Conservation (phyloP, 2,329 filamentous ascomycete genomes). For the Sclerotiophoma versabilis region DNA sequence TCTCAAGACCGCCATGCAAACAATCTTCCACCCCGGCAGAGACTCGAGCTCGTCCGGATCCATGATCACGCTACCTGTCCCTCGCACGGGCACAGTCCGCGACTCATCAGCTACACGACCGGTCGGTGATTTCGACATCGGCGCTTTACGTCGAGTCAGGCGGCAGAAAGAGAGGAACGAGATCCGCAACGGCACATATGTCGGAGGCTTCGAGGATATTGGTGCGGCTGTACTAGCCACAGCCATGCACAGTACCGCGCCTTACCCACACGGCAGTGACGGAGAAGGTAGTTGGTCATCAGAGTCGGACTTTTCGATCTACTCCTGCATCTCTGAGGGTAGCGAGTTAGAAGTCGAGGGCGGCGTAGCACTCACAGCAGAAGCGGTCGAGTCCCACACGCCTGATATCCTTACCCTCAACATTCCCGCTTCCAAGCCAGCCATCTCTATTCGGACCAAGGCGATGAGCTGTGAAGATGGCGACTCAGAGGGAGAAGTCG, state of each 20-base stretch:
- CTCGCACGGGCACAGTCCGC: slow-evolving; percentile 36
- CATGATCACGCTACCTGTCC: slow-evolving; percentile 43
- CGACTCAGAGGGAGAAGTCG: slow-evolving; percentile 12
- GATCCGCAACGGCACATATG: slow-evolving; percentile 26
- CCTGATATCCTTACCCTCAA: slow-evolving; percentile 41
- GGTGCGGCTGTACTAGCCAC: background rate
- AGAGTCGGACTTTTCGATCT: slow-evolving; percentile 30
- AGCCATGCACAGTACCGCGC: background rate
- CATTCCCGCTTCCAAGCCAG: slow-evolving; percentile 6
- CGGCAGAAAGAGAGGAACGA: slow-evolving; percentile 37
- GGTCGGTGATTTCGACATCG: slow-evolving; percentile 37
- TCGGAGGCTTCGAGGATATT: slow-evolving; percentile 25
- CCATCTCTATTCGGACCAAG: background rate
- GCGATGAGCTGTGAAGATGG: slow-evolving; percentile 10
- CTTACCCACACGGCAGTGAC: background rate
- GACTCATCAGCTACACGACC: slow-evolving; percentile 10
- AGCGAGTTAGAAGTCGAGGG: slow-evolving; percentile 57
- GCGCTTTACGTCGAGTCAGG: slow-evolving; percentile 34
- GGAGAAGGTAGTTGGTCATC: slow-evolving; percentile 14
- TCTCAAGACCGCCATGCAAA: slow-evolving; percentile 38
- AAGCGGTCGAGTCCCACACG: slow-evolving; percentile 58
- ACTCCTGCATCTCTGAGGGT: slow-evolving; percentile 37
- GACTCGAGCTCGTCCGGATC: slow-evolving; percentile 43
- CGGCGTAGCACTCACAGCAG: slow-evolving; percentile 65
- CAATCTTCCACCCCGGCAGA: slow-evolving; percentile 36